A percentile compares a stretch with the other conserved stretches of the same genome.
Conservation (phyloP, 2,329 filamentous ascomycete species). For the Colletotrichum brevisporum region DNA sequence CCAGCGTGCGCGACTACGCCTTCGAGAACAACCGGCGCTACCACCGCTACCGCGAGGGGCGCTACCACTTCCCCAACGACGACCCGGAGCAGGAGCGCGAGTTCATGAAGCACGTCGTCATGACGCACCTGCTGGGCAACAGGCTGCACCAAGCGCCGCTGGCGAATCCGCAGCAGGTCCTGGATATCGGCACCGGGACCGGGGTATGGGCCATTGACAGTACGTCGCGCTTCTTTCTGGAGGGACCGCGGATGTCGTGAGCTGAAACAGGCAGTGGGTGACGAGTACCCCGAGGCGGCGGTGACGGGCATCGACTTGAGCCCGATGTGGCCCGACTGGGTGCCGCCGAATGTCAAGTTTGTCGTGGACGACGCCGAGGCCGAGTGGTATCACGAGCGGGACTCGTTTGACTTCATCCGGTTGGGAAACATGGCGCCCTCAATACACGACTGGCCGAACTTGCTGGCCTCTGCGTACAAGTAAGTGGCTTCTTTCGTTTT, state of each 20-base stretch:
- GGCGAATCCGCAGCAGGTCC: constrained; percentile 53
- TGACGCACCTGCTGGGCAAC: constrained; percentile 54
- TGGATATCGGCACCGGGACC: constrained; percentile 62
- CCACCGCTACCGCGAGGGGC: constrained; percentile 57
- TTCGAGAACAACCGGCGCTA: constrained; percentile 60
- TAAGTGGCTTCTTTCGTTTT: constrained; percentile 62
- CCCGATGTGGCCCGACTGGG: constrained; percentile 74
- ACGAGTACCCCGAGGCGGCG: constrained; percentile 69
- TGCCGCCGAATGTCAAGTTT: constrained; percentile 82
- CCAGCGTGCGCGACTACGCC: constrained; percentile 55
- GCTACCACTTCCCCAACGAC: constrained; percentile 63
- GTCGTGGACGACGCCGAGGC: constrained; percentile 73
- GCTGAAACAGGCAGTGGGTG: constrained; percentile 64
- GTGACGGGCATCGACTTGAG: constrained; percentile 77
- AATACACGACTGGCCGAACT: constrained; percentile 62
- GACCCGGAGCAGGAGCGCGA: constrained; percentile 56
- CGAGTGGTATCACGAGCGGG: constrained; percentile 59
- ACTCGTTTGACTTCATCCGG: constrained; percentile 72
- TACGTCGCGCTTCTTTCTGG: constrained; percentile 38
- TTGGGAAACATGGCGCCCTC: constrained; percentile 65
- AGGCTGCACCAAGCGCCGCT: constrained; percentile 59
- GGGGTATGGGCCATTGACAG: constrained; percentile 76
- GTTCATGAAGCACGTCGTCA: constrained; percentile 54
- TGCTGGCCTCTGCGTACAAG: constrained; percentile 69
- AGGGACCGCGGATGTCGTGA: neutral